phyloP scores from a whole-genome alignment of 2,329 filamentous ascomycete genomes.

The Thermochaetoides dissita region DNA sequence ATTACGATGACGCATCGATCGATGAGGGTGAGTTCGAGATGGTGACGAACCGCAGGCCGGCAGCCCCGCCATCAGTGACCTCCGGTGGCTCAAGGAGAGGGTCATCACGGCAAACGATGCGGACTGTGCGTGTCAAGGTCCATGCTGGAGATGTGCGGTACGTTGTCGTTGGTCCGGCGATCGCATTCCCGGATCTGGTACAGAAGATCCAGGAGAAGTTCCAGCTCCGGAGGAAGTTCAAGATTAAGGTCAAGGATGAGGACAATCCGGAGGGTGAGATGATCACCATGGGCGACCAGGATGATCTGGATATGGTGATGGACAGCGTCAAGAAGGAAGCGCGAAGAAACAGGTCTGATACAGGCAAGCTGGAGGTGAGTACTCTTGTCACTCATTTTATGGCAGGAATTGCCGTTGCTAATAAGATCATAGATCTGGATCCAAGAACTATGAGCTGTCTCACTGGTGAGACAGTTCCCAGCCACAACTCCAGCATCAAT shows the following conservation, averaged over 20 bases:
- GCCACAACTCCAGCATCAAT: too few relatives aligned
- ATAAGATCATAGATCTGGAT: neutral
- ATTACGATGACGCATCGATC: constrained; percentile 55
- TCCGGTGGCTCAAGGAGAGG: constrained; percentile 33
- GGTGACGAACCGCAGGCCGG: constrained; percentile 42
- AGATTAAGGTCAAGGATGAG: constrained; percentile 80
- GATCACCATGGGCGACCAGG: constrained; percentile 94
- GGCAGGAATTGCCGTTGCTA: neutral
- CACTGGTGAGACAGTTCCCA: too few relatives aligned
- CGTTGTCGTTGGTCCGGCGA: constrained; percentile 64
- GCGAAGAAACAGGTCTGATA: constrained; percentile 60
- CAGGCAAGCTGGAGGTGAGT: constrained; percentile 90
- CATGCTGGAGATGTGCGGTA: constrained; percentile 85
- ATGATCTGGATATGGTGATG: constrained; percentile 84
- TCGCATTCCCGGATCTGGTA: constrained; percentile 65
- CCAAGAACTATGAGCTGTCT: neutral
- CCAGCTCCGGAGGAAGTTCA: constrained; percentile 60
- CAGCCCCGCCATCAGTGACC: constrained; percentile 26
- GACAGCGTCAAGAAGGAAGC: constrained; percentile 53
- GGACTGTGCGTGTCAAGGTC: constrained; percentile 80
- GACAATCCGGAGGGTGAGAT: constrained; percentile 65
- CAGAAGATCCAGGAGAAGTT: constrained; percentile 80
- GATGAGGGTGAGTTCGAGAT: constrained; percentile 74
- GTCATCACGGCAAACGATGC: constrained; percentile 48
- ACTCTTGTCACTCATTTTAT: neutral